Evolutionary conservation across 306 rosid species (phyloP).

Genomic region (Prunus mongolica): DNA sequence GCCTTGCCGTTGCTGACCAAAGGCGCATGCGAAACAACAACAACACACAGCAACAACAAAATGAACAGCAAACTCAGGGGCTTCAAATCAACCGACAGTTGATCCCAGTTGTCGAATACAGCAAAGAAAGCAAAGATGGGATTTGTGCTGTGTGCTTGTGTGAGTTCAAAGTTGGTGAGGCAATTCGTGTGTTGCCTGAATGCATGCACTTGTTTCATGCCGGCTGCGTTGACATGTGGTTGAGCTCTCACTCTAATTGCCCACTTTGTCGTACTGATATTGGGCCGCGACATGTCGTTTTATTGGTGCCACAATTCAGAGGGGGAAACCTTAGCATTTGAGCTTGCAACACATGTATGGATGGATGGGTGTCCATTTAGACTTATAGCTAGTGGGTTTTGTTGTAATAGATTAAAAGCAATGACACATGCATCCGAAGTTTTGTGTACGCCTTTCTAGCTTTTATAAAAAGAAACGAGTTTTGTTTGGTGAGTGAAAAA

Average conservation of each 20-base stretch:
- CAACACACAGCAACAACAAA: no score
- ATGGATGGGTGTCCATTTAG: neutral
- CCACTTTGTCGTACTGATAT: constrained; percentile 20
- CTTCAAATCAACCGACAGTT: neutral
- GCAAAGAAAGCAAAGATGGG: neutral
- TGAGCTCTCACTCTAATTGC: constrained; percentile 9
- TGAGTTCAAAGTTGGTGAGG: constrained; percentile 15
- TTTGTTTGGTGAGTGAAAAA: neutral
- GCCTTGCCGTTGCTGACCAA: neutral
- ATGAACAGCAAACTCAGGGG: neutral
- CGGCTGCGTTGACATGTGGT: constrained; percentile 15
- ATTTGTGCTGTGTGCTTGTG: constrained; percentile 20
- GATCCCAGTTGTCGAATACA: constrained; percentile 4
- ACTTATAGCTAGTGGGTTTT: no score
- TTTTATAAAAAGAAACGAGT: neutral
- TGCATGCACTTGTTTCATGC: constrained; percentile 24
- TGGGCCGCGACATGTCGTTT: neutral
- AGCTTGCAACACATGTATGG: neutral
- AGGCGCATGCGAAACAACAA: neutral
- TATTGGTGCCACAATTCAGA: neutral
- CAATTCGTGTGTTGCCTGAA: neutral
- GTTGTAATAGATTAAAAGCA: no score
- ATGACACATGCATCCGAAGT: no score
- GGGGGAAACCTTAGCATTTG: neutral
- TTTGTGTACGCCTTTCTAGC: accelerated